Evolutionary conservation across 2,329 filamentous ascomycete genomes (phyloP).

Genomic region (Aureobasidium mangrovei): DNA sequence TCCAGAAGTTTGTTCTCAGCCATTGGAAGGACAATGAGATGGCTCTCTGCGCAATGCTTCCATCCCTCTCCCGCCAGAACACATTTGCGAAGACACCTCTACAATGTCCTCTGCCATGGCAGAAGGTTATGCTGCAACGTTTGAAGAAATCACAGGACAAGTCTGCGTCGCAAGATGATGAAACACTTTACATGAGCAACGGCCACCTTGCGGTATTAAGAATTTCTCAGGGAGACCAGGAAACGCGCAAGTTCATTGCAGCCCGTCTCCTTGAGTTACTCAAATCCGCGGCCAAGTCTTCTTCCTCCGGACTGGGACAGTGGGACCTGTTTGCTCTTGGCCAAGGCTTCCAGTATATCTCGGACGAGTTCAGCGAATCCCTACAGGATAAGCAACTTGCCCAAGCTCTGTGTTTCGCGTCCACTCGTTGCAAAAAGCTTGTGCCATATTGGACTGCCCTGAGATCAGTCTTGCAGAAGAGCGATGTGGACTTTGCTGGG

Average conservation of each 20-base stretch:
- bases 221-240: conserved; percentile 7
- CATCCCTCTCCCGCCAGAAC: conserved; percentile 45
- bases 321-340: conserved; percentile 14
- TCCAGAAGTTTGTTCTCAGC: conserved; percentile 72
- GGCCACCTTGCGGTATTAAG: conserved; percentile 2
- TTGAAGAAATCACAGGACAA: conserved; percentile 10
- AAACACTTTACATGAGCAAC: conserved; percentile 11
- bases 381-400: conserved; percentile 8
- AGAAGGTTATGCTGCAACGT: conserved; percentile 42
- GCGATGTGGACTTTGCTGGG: conserved; percentile 25
- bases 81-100: conserved; percentile 44
- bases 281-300: not conserved
- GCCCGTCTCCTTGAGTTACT: not conserved
- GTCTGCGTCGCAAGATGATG: not conserved
- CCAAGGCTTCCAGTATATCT: conserved; percentile 14
- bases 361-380: conserved; percentile 2
- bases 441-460: conserved; percentile 12
- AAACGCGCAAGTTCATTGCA: conserved; percentile 7
- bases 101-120: conserved; percentile 47
- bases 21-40: conserved; percentile 64
- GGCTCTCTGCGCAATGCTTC: conserved; percentile 59
- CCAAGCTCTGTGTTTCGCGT: conserved; percentile 5
- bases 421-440: conserved; percentile 10
- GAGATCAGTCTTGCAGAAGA: not conserved
- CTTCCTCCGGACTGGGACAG: not conserved